Percentiles rank a stretch among this genome's conserved stretches.
Evolutionary conservation across 345 rosid species (phyloP).

Genomic region (Hibiscus mutabilis): DNA sequence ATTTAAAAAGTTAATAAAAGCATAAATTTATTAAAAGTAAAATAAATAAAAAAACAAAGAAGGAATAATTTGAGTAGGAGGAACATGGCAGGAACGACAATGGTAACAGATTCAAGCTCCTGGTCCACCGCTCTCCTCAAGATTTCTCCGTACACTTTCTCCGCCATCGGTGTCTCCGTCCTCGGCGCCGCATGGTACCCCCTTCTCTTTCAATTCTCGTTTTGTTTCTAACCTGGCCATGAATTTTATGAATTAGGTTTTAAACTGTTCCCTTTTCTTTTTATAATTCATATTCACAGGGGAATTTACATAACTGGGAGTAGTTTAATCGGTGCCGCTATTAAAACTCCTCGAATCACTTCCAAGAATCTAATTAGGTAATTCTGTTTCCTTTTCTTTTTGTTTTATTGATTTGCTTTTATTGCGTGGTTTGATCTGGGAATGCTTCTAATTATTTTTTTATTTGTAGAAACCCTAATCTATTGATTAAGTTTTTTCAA

Average conservation of each 20-base stretch:
- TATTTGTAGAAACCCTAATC: neutral
- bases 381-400: neutral
- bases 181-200: conserved; percentile 98
- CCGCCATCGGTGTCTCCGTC: conserved; percentile 98
- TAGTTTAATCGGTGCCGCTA: conserved; percentile 98
- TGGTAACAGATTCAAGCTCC: conserved; percentile 49
- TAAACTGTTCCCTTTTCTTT: neutral
- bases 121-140: conserved; percentile 71
- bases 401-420: neutral
- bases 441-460: neutral
- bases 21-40: no score
- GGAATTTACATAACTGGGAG: conserved; percentile 97
- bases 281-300: conserved; percentile 28
- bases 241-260: neutral
- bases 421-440: neutral
- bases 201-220: neutral
- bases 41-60: no score
- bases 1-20: no score
- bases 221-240: neutral
- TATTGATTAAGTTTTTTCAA: neutral
- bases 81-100: conserved; percentile 33
- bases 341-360: conserved; percentile 94
- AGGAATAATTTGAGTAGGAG: neutral
- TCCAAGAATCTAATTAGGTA: conserved; percentile 97
- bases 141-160: conserved; percentile 90